These are phyloP conservation scores for Dimocarpus longan DNA, from an alignment of 345 rosid genomes.

Conservation along the genomic window DNA sequence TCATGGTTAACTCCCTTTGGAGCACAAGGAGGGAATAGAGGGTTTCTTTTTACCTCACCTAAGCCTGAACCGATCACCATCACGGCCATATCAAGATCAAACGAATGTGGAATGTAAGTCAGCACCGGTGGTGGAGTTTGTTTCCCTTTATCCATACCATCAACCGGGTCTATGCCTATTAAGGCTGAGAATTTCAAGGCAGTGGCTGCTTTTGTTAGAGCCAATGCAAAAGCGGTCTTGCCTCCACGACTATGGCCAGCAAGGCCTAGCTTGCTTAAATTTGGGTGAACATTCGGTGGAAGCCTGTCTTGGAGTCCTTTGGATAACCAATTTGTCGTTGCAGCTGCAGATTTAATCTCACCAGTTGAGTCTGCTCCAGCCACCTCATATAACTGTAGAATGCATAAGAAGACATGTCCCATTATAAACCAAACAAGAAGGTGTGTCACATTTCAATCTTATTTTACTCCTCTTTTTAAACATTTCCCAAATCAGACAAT, in stretches of 20 bases:
- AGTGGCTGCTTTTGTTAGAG: constrained; percentile 46
- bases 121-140: constrained; percentile 82
- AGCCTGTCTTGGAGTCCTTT: constrained; percentile 49
- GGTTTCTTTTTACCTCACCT: constrained; percentile 54
- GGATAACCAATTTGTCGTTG: constrained; percentile 59
- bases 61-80: constrained; percentile 80
- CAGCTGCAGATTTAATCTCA: constrained; percentile 65
- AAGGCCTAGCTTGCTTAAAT: constrained; percentile 57
- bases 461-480: background rate
- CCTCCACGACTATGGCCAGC: constrained; percentile 96
- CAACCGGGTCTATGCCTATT: constrained; percentile 87
- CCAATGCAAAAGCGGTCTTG: constrained; percentile 73
- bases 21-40: constrained; percentile 73
- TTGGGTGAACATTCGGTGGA: constrained; percentile 57
- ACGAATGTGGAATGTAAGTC: constrained; percentile 63
- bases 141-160: constrained; percentile 66
- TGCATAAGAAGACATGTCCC: constrained; percentile 1
- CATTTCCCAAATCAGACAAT: background rate
- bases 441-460: background rate
- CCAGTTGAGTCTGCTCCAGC: constrained; percentile 70
- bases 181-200: constrained; percentile 53
- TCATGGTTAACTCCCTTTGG: constrained; percentile 76
- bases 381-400: constrained; percentile 55
- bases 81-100: constrained; percentile 59
- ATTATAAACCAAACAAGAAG: background rate